These are phyloP conservation scores for Hypoxylon trugodes DNA, from an alignment of 495 filamentous ascomycete genomes.

Conservation along the genomic window DNA sequence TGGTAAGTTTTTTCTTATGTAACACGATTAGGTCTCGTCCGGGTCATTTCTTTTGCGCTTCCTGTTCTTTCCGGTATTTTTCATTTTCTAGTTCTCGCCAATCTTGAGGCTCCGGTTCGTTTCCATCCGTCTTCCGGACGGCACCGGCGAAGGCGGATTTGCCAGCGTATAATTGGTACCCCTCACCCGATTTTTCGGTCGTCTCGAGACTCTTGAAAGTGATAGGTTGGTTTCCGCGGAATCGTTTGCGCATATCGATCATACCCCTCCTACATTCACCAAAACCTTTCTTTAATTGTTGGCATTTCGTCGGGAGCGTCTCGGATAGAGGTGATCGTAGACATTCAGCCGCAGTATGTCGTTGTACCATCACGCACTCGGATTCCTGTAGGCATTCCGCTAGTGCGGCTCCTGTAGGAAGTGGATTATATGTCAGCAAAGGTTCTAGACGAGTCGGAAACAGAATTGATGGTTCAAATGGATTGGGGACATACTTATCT, in stretches of 20 bases:
- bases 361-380: constrained; percentile 92
- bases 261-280: constrained; percentile 94
- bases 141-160: constrained; percentile 70
- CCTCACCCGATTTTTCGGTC: constrained; percentile 59
- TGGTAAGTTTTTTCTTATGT: too few species aligned
- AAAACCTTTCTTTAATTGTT: constrained; percentile 91
- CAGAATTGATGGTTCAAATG: not conserved
- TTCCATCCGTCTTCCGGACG: constrained; percentile 58
- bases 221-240: constrained; percentile 93
- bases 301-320: constrained; percentile 83
- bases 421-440: constrained; percentile 25
- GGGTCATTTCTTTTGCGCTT: constrained; percentile 30
- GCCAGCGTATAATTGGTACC: constrained; percentile 82
- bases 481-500: constrained; percentile 76
- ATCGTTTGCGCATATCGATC: constrained; percentile 99
- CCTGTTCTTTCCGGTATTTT: constrained; percentile 54
- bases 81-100: constrained; percentile 66
- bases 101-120: constrained; percentile 59
- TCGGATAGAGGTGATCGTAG: constrained; percentile 80
- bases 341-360: constrained; percentile 86
- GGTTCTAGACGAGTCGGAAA: not conserved
- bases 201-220: constrained; percentile 68
- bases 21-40: too few species aligned
- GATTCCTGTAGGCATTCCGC: constrained; percentile 93
- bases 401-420: constrained; percentile 77